Evolutionary conservation across 164 flowering plant species (phyloP).

Genomic region (Vitis cinerea): DNA sequence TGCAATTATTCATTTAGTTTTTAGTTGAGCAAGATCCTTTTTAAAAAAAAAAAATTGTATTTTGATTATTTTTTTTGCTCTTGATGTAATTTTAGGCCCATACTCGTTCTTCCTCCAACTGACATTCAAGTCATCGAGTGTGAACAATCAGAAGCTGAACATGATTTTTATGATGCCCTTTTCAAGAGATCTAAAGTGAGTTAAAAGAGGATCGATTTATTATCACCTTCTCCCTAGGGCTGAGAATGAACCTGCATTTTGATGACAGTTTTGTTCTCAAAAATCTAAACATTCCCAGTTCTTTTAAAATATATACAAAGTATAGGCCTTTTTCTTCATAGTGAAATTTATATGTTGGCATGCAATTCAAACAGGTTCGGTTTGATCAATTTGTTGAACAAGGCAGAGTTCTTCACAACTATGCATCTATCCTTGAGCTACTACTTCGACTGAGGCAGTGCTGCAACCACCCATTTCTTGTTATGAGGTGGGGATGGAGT

Average conservation of each 20-base stretch:
- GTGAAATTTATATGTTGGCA: neutral
- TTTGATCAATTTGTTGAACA: constrained; percentile 86
- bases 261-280: neutral
- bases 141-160: constrained; percentile 77
- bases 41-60: neutral
- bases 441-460: constrained; percentile 77
- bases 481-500: constrained; percentile 55
- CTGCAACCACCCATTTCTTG: constrained; percentile 88
- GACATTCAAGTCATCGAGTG: constrained; percentile 64
- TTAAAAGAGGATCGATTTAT: neutral
- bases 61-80: neutral
- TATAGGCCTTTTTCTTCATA: neutral
- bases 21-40: neutral
- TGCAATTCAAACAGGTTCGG: constrained; percentile 49
- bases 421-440: constrained; percentile 77
- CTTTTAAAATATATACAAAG: neutral
- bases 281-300: neutral
- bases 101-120: constrained; percentile 77
- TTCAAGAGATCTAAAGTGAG: constrained; percentile 76
- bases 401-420: constrained; percentile 83
- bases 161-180: constrained; percentile 74
- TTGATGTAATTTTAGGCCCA: constrained; percentile 45
- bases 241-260: neutral
- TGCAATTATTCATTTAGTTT: neutral
- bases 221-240: neutral